Conservation (phyloP, 768 basidiomycete species). For the Pulveroboletus sp. region DNA sequence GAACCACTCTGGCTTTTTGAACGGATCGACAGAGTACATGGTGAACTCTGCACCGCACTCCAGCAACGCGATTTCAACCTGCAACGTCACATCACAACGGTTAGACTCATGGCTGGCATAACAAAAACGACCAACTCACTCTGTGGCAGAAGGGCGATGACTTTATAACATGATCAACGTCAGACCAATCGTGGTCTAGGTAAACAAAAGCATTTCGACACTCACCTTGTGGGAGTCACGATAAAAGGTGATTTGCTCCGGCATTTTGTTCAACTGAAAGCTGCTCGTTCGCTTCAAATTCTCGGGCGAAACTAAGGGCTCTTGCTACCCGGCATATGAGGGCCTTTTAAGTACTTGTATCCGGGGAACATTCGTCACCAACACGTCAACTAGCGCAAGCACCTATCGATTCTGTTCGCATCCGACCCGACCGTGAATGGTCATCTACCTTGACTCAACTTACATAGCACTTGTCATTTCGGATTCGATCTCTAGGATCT, state of each 20-base stretch:
- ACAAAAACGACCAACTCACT: conserved; percentile 26
- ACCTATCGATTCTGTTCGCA: background rate
- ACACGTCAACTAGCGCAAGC: no score
- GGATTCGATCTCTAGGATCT: no score
- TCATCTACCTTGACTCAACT: no score
- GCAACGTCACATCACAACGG: background rate
- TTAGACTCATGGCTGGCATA: no score
- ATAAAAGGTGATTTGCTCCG: conserved; percentile 38
- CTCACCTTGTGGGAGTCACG: conserved; percentile 33
- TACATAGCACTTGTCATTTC: no score
- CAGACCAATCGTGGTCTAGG: background rate
- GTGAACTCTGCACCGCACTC: conserved; percentile 43
- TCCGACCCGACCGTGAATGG: background rate
- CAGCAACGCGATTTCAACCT: conserved; percentile 56
- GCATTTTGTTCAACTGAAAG: conserved; percentile 1
- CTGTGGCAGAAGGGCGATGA: conserved; percentile 53
- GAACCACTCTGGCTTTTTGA: no score
- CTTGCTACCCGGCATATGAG: no score
- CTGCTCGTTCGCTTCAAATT: background rate
- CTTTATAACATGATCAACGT: conserved; percentile 24
- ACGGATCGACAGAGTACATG: no score
- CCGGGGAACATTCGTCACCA: no score
- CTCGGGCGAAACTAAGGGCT: no score
- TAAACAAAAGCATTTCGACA: background rate
- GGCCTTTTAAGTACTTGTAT: no score